These are phyloP conservation scores for Xerocomellus intermedius DNA, from an alignment of 768 basidiomycete genomes.

Conservation along the genomic window DNA sequence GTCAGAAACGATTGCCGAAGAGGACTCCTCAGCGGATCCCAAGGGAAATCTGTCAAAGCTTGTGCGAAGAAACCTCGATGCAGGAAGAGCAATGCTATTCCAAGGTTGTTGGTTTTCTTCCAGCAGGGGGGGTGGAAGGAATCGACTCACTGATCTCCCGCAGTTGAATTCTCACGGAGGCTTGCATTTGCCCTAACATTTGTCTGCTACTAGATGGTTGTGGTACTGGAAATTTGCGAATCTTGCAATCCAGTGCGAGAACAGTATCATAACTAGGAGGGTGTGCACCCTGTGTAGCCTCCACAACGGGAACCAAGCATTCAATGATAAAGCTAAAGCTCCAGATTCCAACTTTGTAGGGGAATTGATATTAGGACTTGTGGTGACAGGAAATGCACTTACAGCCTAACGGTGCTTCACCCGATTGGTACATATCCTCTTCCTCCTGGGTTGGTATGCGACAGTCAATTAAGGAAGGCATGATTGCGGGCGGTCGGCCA, in stretches of 20 bases:
- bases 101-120: neutral
- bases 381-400: slow-evolving; percentile 19
- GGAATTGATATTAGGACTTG: neutral
- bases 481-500: slow-evolving; percentile 48
- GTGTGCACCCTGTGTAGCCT: slow-evolving; percentile 21
- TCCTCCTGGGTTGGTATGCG: slow-evolving; percentile 46
- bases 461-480: slow-evolving; percentile 45
- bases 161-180: slow-evolving; percentile 43
- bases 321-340: slow-evolving; percentile 40
- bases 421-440: slow-evolving; percentile 42
- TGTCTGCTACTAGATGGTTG: slow-evolving; percentile 17
- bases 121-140: neutral
- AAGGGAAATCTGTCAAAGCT: slow-evolving; percentile 48
- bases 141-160: slow-evolving; percentile 41
- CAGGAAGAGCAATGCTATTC: slow-evolving; percentile 50
- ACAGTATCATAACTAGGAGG: no score
- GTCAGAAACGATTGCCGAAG: slow-evolving; percentile 51
- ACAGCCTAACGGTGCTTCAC: slow-evolving; percentile 47
- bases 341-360: slow-evolving; percentile 47
- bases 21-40: slow-evolving; percentile 47
- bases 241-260: no score
- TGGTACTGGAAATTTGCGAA: no score
- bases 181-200: slow-evolving; percentile 42
- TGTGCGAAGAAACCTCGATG: slow-evolving; percentile 60
- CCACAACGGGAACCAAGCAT: slow-evolving; percentile 44